Percentiles rank a stretch among this genome's conserved stretches.
phyloP scores from a whole-genome alignment of 306 rosid species.

The Prunus mongolica region DNA sequence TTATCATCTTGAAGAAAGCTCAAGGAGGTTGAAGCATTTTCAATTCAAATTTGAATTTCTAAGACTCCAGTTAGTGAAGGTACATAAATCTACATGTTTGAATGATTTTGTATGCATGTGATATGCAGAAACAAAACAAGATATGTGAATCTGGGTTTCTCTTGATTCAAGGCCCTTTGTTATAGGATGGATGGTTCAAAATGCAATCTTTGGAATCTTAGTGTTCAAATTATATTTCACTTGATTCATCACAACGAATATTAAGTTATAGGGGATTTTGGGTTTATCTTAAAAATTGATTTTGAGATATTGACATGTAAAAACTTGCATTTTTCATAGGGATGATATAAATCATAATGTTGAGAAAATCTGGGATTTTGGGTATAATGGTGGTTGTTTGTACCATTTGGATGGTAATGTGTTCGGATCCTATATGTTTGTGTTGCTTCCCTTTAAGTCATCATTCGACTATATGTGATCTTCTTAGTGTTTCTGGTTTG shows the following conservation, averaged over 20 bases:
- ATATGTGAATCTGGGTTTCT: background rate
- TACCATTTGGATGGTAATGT: background rate
- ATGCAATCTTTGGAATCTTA: background rate
- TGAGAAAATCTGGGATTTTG: background rate
- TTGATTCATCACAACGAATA: background rate
- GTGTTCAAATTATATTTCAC: background rate
- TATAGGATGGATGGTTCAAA: background rate
- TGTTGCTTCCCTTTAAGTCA: background rate
- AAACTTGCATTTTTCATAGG: background rate
- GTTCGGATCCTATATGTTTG: constrained; percentile 1
- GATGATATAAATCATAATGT: background rate
- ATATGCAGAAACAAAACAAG: background rate
- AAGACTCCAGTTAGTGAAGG: background rate
- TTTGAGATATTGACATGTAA: background rate
- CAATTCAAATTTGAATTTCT: background rate
- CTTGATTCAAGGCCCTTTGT: background rate
- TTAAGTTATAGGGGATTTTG: background rate
- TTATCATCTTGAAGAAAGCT: constrained; percentile 1
- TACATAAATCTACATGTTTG: background rate
- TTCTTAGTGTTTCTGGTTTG: constrained; percentile 16
- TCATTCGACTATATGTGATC: background rate
- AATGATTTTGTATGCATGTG: background rate
- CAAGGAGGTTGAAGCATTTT: constrained; percentile 1
- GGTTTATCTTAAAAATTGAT: background rate
- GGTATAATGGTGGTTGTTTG: background rate